These are phyloP conservation scores for Pseudogymnoascus sp. DNA, from an alignment of 2,329 filamentous ascomycete genomes.

Conservation along the genomic window DNA sequence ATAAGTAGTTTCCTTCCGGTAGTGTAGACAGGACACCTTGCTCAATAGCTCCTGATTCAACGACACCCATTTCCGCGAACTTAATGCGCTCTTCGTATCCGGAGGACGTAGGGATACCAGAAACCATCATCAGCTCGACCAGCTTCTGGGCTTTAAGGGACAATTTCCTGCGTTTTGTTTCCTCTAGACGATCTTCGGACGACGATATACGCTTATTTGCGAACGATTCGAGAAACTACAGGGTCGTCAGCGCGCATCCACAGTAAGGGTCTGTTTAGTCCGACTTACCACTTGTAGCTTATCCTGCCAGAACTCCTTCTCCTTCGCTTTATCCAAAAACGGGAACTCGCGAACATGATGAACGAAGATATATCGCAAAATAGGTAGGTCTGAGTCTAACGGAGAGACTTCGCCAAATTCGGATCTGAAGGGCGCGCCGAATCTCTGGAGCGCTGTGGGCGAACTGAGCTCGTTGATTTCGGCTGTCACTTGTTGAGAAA, in stretches of 20 bases:
- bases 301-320: conserved; percentile 99
- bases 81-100: conserved; percentile 96
- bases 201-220: conserved; percentile 96
- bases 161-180: conserved; percentile 89
- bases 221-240: conserved; percentile 90
- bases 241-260: conserved; percentile 14
- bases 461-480: conserved; percentile 93
- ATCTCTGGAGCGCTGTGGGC: conserved; percentile 87
- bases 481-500: conserved; percentile 79
- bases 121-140: conserved; percentile 99
- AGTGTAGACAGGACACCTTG: conserved; percentile 79
- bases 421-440: conserved; percentile 91
- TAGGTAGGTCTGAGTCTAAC: conserved; percentile 86
- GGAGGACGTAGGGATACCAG: conserved; percentile 87
- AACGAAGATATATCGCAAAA: conserved; percentile 94
- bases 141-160: conserved; percentile 91
- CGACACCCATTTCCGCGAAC: conserved; percentile 94
- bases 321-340: conserved; percentile 89
- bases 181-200: conserved; percentile 90
- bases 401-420: conserved; percentile 89
- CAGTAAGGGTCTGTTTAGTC: background rate
- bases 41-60: conserved; percentile 88
- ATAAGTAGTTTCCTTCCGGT: conserved; percentile 85
- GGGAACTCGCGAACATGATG: conserved; percentile 97
- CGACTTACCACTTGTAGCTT: conserved; percentile 81